Evolutionary conservation across 2,329 filamentous ascomycete species (phyloP), one percentile per base, ranked within the genome.

Genomic region (Sarocladiaceae sp.): DNA sequence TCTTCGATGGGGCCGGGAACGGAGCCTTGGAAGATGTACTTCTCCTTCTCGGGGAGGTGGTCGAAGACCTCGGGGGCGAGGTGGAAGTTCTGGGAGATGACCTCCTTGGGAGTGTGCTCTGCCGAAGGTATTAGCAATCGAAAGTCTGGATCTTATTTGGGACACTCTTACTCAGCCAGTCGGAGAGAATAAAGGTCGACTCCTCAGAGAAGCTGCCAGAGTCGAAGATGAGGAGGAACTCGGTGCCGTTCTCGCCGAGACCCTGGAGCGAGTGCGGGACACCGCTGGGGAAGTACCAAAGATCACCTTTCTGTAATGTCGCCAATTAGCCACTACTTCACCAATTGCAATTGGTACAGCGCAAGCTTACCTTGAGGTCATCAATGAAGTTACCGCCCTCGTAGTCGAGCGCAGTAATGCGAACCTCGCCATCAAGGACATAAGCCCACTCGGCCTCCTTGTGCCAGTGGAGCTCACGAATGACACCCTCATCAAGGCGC

Each of bases 211-310:
- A 80, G 52, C 62, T 59, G 11, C 78, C 74, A 47, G 74, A 71
- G 55, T 77, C 75, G 36, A 77, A 77, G 54, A 77, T 71, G 55
- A 77, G 66, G 13, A 77, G 66, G 49, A 76, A 76, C 59, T 76
- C 72, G 40, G 72, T 75, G 42, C 74, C 87, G 42, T 87, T 85
- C 23, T 78, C 72, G 39, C 80, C 77, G 1, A 91, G 71, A 0
- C 86, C 88, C 66, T 91, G 88, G 2, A 92, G 78, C 0, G 86
- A 89, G 66, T 92, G 88, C 11, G 88, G 88, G 29, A 90, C 79
- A 6, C 88, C 88, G 11, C 83, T 82, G 20, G 88, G 88, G 69
- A 92, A 92, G 61, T 89, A 92, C 87, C 87, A 92, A 6, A 92
- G 66, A 58, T 92, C 88, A 4, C 88, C 88, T 61, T 87, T 84